Conservation (phyloP, 2,329 filamentous ascomycete genomes). For the Didymella pinodella region DNA sequence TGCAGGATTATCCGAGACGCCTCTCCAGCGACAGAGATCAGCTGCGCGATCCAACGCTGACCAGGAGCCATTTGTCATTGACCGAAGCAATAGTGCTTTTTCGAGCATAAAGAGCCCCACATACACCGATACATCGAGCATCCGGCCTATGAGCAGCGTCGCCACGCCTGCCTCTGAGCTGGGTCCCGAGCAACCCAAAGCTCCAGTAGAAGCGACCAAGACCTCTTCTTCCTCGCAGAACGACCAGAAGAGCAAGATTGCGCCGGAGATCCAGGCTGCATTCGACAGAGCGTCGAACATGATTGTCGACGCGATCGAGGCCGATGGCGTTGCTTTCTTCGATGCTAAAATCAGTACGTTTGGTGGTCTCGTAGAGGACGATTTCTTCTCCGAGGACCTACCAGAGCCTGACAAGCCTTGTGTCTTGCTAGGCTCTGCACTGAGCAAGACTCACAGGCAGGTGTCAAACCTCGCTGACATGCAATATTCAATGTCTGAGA, state of each 20-base stretch:
- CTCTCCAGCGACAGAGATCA: constrained; percentile 32
- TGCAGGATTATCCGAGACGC: constrained; percentile 22
- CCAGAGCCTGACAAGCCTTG: constrained; percentile 47
- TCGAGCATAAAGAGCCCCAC: constrained; percentile 32
- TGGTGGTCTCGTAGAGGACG: constrained; percentile 49
- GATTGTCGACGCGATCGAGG: constrained; percentile 50
- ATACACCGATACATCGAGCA: constrained; percentile 30
- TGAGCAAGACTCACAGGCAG: constrained; percentile 30
- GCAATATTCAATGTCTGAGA: constrained; percentile 42
- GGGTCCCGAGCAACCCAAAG: constrained; percentile 22
- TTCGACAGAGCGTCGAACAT: constrained; percentile 50
- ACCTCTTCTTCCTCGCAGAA: constrained; percentile 33
- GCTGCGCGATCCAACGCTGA: constrained; percentile 24
- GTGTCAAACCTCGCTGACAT: constrained; percentile 18
- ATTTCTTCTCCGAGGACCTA: constrained; percentile 41
- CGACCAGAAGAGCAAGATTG: constrained; percentile 32
- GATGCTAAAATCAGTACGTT: constrained; percentile 51
- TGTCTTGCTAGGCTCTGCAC: constrained; percentile 39
- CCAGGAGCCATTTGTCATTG: constrained; percentile 27
- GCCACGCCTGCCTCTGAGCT: constrained; percentile 36
- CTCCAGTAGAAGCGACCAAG: constrained; percentile 31
- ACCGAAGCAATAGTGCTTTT: constrained; percentile 31
- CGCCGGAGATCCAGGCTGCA: constrained; percentile 45
- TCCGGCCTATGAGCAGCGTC: constrained; percentile 28
- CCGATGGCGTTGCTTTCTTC: constrained; percentile 50